Base-by-base conservation (phyloP, 75 land plant genomes). In the Sequoia sempervirens region DNA sequence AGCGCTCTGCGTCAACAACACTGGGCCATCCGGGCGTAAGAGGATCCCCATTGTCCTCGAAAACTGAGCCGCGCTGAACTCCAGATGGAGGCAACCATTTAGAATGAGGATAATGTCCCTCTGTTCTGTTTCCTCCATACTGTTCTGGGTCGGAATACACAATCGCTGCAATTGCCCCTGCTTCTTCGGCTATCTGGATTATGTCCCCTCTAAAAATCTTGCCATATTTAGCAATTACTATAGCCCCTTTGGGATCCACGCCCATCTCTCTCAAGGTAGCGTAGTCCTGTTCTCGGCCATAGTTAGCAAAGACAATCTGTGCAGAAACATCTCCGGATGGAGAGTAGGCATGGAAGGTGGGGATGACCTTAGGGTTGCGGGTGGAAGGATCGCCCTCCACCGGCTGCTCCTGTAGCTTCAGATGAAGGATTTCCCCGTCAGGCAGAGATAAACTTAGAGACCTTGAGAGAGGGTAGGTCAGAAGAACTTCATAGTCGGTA, bases 21-120 rank as follows among this genome's bases (percentile, higher is more conserved):
- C 96, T 91, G 12, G 95, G 85, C 98, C 98, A 96, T 1, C 98
- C 98, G 1, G 98, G 98, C 30, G 93, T 94, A 12, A 88, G 82
- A 23, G 98, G 98, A 72, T 96, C 98, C 20, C 98, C 98, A 13
- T 52, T 79, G 4, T 90, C 93, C 46, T 61, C 81, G 79, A 41
- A 93, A 26, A 93, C 90, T 9, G 92, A 68, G 13, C 98, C 98
- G 30, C 92, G 86, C 84, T 96, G 95, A 1, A 92, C 95, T 20
- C 98, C 98, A 69, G 86, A 89, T 9, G 93, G 96, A 12, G 97
- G 95, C 84, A 95, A 87, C 93, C 94, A 91, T 85, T 80, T 80
- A 54, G 90, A 88, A 32, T 93, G 85, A 2, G 97, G 97, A 79
- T 78, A 78, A 13, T 78, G 92, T 80, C 75, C 87, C n/a, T 82